Evolutionary conservation across 2,329 filamentous ascomycete species (phyloP), one percentile per base, ranked within the genome.

Genomic region (Cladosporium sp.): DNA sequence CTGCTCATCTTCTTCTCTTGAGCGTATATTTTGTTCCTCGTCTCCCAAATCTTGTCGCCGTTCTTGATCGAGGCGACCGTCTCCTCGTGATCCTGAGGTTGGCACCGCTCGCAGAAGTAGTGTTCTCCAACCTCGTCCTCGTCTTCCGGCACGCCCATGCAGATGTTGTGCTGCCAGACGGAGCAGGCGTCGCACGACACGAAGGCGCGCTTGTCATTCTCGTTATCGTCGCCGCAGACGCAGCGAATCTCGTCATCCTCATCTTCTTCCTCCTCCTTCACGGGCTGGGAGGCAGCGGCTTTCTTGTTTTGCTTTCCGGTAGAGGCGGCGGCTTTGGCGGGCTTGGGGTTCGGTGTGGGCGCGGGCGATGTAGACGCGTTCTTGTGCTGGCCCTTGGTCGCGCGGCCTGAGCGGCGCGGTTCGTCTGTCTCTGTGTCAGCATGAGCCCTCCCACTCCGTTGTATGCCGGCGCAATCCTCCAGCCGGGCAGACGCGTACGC

Each of bases 81-180:
- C 54, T 85, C 84, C 59, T 82, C 83, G 72, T 99, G 93, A 56
- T 91, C 83, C 50, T 89, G 80, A 1, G 93, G 93, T 47, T 80
- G 80, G 73, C 93, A 97, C 70, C 85, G 76, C 70, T 99, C 93
- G 71, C 93, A 99, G 70, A 86, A 95, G 73, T 99, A 99, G 69
- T 88, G 79, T 54, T 87, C 87, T 24, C 88, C 86, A 50, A 89
- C 78, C 62, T 91, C 83, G 53, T 91, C 57, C 7, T 61, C 72
- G 27, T 85, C 82, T 60, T 88, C 89, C 41, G 85, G 83, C 62
- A 96, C 82, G 47, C 89, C 89, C 76, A 99, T 89, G 67, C 93
- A 99, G 56, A 95, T 85, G 64, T 96, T 96, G 71, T 99, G 93
- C 71, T 99, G 93, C 93, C 93, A 99, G 37, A 86, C 92, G 43